Evolutionary conservation across 257 asterid genomes (phyloP).

Genomic region (Apocynum venetum): DNA sequence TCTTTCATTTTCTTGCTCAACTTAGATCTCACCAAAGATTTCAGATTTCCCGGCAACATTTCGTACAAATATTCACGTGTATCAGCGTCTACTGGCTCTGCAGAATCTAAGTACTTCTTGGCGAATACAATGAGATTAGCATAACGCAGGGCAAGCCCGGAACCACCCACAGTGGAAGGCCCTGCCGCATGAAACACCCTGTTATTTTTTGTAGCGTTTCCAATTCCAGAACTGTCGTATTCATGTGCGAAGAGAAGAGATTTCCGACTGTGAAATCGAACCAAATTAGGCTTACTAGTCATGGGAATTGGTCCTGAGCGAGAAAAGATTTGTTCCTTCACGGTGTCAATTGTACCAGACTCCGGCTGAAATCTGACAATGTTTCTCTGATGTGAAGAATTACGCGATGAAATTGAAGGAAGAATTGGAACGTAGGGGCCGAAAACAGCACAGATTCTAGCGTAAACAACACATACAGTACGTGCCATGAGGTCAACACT

Average conservation of each 20-base stretch:
- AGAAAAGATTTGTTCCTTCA: conserved; percentile 30
- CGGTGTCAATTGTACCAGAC: conserved; percentile 15
- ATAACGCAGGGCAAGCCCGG: conserved; percentile 68
- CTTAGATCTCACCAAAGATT: conserved; percentile 48
- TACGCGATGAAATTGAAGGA: conserved; percentile 15
- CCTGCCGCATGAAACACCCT: conserved; percentile 64
- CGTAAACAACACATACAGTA: conserved; percentile 39
- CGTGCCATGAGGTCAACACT: conserved; percentile 56
- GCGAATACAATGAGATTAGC: conserved; percentile 60
- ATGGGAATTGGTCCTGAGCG: conserved; percentile 48
- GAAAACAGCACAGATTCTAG: conserved; percentile 49
- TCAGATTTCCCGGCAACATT: conserved; percentile 72
- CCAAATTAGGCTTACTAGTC: conserved; percentile 36
- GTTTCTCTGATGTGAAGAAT: conserved; percentile 18
- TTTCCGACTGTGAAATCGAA: conserved; percentile 56
- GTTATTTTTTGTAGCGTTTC: conserved; percentile 14
- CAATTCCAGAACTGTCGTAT: conserved; percentile 12
- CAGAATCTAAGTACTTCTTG: conserved; percentile 45
- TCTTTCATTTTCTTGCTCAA: conserved; percentile 54
- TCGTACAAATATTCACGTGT: conserved; percentile 51
- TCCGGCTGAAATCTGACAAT: conserved; percentile 11
- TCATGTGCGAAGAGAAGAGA: conserved; percentile 26
- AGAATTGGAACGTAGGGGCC: conserved; percentile 30
- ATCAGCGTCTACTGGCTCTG: conserved; percentile 24
- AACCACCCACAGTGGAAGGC: conserved; percentile 62